Conservation (phyloP, 768 basidiomycete genomes). For the Panellus pusillus region DNA sequence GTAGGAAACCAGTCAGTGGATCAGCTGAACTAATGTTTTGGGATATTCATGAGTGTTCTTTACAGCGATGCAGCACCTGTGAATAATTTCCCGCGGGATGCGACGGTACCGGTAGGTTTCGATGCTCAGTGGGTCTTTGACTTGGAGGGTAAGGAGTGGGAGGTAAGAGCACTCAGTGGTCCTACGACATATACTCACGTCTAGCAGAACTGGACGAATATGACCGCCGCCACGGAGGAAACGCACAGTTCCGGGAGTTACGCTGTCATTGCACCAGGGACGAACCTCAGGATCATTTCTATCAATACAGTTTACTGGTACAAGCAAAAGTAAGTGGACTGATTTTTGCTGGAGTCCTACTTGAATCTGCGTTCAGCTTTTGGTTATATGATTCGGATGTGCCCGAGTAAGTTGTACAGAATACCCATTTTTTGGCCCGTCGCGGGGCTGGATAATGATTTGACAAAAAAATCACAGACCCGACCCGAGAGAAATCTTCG, state of each 20-base stretch:
- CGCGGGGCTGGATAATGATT: too few relatives aligned
- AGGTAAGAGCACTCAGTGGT: conserved; percentile 29
- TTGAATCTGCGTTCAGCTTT: conserved; percentile 36
- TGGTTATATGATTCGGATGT: conserved; percentile 59
- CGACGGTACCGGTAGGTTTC: conserved; percentile 27
- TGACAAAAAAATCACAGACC: conserved; percentile 27
- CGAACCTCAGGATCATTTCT: conserved; percentile 54
- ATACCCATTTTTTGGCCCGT: not conserved
- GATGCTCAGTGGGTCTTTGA: conserved; percentile 60
- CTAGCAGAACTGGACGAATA: conserved; percentile 46
- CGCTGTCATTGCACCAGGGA: conserved; percentile 46
- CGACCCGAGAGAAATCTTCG: conserved; percentile 62
- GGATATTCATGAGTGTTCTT: not conserved
- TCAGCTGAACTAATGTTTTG: too few relatives aligned
- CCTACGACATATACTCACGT: too few relatives aligned
- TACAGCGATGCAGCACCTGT: conserved; percentile 57
- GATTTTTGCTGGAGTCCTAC: not conserved
- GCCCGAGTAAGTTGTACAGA: conserved; percentile 35
- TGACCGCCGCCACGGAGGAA: conserved; percentile 42
- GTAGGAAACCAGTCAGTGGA: conserved; percentile 51
- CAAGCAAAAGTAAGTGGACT: conserved; percentile 47
- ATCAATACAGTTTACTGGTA: conserved; percentile 66
- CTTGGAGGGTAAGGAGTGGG: conserved; percentile 49
- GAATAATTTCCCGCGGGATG: conserved; percentile 57
- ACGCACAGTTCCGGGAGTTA: conserved; percentile 56